A percentile compares a stretch with the other conserved stretches of the same genome.
Evolutionary conservation across 225 moss, liverwort and hornwort genomes (phyloP).

Genomic region (Ulota crispa): DNA sequence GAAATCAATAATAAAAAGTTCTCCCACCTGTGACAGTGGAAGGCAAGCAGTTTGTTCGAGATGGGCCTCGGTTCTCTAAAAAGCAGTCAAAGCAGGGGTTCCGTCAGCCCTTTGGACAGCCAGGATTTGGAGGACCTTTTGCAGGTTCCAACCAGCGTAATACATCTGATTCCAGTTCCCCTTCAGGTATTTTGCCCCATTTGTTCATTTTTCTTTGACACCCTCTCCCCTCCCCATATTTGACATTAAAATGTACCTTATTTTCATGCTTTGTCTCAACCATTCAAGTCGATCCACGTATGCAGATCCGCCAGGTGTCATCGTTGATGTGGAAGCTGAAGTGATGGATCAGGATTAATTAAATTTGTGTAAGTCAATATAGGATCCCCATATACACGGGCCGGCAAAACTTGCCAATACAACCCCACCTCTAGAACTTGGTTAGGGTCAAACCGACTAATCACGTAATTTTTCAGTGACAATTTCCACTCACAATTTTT

Average conservation of each 20-base stretch:
- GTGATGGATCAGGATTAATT: slow-evolving; percentile 78
- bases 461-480: no score
- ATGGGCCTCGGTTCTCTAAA: slow-evolving; percentile 81
- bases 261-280: slow-evolving; percentile 13
- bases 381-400: not conserved
- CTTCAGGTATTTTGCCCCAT: slow-evolving; percentile 33
- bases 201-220: no score
- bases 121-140: slow-evolving; percentile 49
- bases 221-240: no score
- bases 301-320: slow-evolving; percentile 71
- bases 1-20: not conserved
- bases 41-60: slow-evolving; percentile 79
- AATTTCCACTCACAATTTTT: no score
- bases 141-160: slow-evolving; percentile 51
- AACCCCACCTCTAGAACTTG: no score
- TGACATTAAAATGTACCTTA: not conserved
- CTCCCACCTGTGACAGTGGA: slow-evolving; percentile 56
- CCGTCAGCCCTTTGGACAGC: slow-evolving; percentile 48
- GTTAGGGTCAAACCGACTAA: no score
- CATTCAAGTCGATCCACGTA: not conserved
- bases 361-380: not conserved
- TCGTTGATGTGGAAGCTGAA: slow-evolving; percentile 95
- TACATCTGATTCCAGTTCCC: slow-evolving; percentile 32
- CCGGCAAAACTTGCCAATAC: no score
- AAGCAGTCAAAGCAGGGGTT: slow-evolving; percentile 58